phyloP scores from a whole-genome alignment of 73 alveolate genomes.

The Paramecium primaurelia region DNA sequence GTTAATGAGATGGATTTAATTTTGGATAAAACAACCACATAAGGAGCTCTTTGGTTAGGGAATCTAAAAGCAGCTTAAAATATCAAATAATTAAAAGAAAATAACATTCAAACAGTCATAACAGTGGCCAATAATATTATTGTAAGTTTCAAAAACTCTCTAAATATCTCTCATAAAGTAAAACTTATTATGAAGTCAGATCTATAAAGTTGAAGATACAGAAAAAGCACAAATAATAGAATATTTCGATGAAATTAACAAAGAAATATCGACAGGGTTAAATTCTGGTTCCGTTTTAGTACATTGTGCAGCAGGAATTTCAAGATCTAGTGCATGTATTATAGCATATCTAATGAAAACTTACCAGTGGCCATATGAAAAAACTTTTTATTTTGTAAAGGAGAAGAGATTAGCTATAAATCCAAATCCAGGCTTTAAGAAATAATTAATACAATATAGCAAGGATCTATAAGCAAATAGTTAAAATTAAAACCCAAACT shows the following conservation, averaged over 20 bases:
- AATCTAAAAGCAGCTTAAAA: slow-evolving; percentile 27
- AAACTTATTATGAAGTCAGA: neutral
- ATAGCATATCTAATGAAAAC: slow-evolving; percentile 74
- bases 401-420: slow-evolving; percentile 65
- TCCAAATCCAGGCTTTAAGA: slow-evolving; percentile 70
- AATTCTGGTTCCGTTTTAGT: slow-evolving; percentile 71
- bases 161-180: neutral
- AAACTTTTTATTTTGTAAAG: slow-evolving; percentile 60
- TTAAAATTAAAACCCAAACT: neutral
- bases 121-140: slow-evolving; percentile 20
- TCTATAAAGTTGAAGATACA: slow-evolving; percentile 54
- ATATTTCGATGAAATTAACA: slow-evolving; percentile 60
- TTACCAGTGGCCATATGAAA: slow-evolving; percentile 60
- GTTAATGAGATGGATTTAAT: slow-evolving; percentile 25
- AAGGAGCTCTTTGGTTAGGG: slow-evolving; percentile 38
- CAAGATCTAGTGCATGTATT: slow-evolving; percentile 63
- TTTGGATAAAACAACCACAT: neutral
- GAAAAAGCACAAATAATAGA: slow-evolving; percentile 65
- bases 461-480: neutral
- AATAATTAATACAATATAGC: slow-evolving; percentile 66
- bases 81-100: neutral
- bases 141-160: neutral
- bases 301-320: slow-evolving; percentile 74
- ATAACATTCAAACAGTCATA: neutral
- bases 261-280: slow-evolving; percentile 68